phyloP scores from a whole-genome alignment of 2,329 filamentous ascomycete species.

The Penicillium expansum region DNA sequence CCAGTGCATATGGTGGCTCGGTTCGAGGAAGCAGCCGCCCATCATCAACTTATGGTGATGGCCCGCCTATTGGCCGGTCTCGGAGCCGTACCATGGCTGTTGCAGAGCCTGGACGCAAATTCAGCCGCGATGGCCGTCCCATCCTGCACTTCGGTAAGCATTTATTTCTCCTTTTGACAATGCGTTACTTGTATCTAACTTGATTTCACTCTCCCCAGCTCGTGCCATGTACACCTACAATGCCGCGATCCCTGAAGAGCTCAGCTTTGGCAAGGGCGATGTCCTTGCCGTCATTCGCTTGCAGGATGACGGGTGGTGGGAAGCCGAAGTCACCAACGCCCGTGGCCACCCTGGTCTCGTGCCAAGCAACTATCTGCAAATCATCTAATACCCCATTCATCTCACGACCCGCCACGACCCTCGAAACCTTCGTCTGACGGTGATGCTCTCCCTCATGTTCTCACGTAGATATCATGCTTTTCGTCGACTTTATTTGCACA shows the following conservation, averaged over 20 bases:
- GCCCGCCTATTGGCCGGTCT: conserved; percentile 51
- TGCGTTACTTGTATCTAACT: conserved; percentile 16
- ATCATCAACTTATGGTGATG: conserved; percentile 51
- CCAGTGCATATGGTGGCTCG: conserved; percentile 33
- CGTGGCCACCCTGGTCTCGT: conserved; percentile 56
- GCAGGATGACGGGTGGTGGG: conserved; percentile 99
- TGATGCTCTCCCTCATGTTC: conserved; percentile 14
- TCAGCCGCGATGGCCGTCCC: conserved; percentile 78
- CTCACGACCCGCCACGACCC: conserved; percentile 29
- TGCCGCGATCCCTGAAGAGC: conserved; percentile 90
- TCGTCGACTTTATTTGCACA: conserved; percentile 19
- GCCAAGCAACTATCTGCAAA: conserved; percentile 66
- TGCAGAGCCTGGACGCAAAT: conserved; percentile 63
- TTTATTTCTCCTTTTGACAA: conserved; percentile 22
- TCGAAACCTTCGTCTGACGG: conserved; percentile 20
- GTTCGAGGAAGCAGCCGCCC: conserved; percentile 45
- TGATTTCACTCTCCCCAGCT: conserved; percentile 53
- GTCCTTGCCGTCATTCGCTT: conserved; percentile 81
- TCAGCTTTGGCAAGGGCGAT: conserved; percentile 90
- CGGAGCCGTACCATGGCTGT: conserved; percentile 85
- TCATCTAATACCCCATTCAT: conserved; percentile 41
- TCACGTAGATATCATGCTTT: conserved; percentile 24
- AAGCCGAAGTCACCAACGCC: conserved; percentile 76
- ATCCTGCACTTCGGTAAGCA: conserved; percentile 90
- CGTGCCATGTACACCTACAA: conserved; percentile 92